These are phyloP conservation scores for Plasmodium vinckei DNA, from an alignment of 169 alveolate genomes.

Conservation along the genomic window DNA sequence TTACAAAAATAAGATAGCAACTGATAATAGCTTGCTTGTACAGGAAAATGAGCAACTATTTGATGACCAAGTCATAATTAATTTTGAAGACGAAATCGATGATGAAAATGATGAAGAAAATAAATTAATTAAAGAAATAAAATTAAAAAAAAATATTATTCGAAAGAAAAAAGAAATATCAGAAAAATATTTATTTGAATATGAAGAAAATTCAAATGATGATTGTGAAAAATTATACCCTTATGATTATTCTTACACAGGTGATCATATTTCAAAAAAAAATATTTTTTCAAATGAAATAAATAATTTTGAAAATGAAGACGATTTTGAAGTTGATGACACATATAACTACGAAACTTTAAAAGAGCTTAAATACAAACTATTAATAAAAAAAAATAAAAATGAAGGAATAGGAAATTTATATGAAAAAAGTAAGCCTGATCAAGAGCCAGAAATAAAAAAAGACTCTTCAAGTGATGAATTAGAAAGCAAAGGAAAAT, in stretches of 20 bases:
- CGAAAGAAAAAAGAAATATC: slow-evolving; percentile 49
- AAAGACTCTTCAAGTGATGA: neutral
- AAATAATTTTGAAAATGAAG: neutral
- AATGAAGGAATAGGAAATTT: slow-evolving; percentile 14
- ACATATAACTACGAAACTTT: slow-evolving; percentile 64
- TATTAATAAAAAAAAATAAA: slow-evolving; percentile 54
- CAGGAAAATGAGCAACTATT: neutral
- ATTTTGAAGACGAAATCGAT: slow-evolving; percentile 19
- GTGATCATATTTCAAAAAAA: neutral
- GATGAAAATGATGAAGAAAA: slow-evolving; percentile 69
- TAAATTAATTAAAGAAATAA: slow-evolving; percentile 61
- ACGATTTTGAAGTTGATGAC: slow-evolving; percentile 56
- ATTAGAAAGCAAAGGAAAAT: neutral
- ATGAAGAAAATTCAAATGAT: neutral
- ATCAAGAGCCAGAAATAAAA: neutral
- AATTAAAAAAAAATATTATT: slow-evolving; percentile 55
- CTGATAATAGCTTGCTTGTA: too few relatives aligned
- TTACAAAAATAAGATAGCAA: too few relatives aligned
- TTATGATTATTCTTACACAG: neutral
- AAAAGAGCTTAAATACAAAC: slow-evolving; percentile 43
- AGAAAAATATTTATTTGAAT: neutral
- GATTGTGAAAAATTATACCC: neutral
- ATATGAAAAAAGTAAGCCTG: slow-evolving; percentile 6
- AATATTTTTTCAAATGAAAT: neutral
- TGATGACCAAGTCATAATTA: neutral